Conservation (phyloP, 192 early-diverging fungal genomes). For the Backusella liffmaniae region DNA sequence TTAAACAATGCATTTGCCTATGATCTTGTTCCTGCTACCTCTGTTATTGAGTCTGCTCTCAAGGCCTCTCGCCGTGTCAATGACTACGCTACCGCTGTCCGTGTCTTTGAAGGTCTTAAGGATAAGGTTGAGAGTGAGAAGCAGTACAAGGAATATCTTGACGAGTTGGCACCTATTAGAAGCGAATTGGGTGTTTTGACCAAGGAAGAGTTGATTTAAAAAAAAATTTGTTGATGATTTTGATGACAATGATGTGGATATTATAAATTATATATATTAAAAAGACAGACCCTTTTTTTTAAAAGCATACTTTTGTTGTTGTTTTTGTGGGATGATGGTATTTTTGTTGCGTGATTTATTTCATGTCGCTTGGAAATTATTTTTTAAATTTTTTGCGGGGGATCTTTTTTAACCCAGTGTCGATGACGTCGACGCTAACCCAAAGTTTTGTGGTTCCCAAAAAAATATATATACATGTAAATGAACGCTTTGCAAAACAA, state of each 20-base stretch:
- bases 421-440: not conserved
- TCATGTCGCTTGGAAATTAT: not conserved
- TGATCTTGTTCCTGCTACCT: conserved; percentile 90
- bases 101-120: conserved; percentile 93
- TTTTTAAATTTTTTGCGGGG: not conserved
- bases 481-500: too few species aligned
- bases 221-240: not conserved
- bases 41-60: conserved; percentile 86
- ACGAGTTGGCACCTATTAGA: conserved; percentile 83
- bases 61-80: conserved; percentile 91
- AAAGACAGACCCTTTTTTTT: not conserved
- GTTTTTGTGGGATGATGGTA: not conserved
- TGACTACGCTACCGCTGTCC: conserved; percentile 90
- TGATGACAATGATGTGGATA: not conserved
- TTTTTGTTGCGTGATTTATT: conserved; percentile 7
- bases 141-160: conserved; percentile 89
- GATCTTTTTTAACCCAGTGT: not conserved
- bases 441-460: too few species aligned
- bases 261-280: conserved; percentile 11
- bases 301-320: not conserved
- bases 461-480: too few species aligned
- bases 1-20: conserved; percentile 97
- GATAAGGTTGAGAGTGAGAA: conserved; percentile 81
- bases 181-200: conserved; percentile 87
- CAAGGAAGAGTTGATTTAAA: conserved; percentile 81